Conservation (phyloP, 176 grass and related monocot species). For the Ensete glaucum region DNA sequence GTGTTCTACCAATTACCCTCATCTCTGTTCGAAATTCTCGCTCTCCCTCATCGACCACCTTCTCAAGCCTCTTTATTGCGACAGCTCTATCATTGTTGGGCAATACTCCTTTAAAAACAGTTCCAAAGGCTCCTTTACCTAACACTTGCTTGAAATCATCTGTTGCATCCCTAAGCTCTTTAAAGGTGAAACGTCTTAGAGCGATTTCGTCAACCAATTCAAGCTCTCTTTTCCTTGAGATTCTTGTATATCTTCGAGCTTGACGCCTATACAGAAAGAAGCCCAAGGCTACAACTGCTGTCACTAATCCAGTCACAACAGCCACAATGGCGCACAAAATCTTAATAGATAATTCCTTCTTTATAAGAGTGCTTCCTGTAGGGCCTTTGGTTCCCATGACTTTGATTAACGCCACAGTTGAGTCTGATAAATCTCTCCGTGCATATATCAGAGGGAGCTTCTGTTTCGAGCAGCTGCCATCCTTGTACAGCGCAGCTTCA, state of each 20-base stretch:
- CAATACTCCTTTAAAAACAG: background rate
- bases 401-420: background rate
- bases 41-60: conserved; percentile 29
- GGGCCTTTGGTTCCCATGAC: background rate
- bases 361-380: background rate
- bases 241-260: background rate
- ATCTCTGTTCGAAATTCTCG: conserved; percentile 36
- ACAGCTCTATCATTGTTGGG: background rate
- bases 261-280: background rate
- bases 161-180: background rate
- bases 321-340: background rate
- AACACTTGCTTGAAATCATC: background rate
- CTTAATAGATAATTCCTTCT: background rate
- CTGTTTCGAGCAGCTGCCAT: background rate
- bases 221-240: background rate
- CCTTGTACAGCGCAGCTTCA: background rate
- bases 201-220: background rate
- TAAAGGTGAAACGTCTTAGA: background rate
- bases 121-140: background rate
- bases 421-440: background rate
- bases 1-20: conserved; percentile 31
- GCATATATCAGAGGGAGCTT: background rate
- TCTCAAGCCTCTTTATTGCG: conserved; percentile 42
- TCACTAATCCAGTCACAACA: background rate
- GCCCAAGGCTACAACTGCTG: no score